Percentiles rank a stretch among this genome's conserved stretches.
phyloP scores from a whole-genome alignment of 2,329 filamentous ascomycete genomes.

The Fusarium caatingaense region DNA sequence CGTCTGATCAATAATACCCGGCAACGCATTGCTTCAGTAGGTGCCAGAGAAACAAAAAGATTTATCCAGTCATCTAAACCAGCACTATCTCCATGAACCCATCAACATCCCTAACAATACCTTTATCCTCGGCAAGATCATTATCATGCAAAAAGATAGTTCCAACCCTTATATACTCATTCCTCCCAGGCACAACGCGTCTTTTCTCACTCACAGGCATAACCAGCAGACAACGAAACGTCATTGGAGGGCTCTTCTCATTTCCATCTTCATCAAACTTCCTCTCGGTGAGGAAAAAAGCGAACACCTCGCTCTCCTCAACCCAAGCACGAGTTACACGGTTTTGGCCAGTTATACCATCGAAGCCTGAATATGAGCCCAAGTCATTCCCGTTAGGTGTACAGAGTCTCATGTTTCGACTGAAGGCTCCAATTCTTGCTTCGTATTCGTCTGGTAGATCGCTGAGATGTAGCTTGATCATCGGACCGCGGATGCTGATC shows the following conservation, averaged over 20 bases:
- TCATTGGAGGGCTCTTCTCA: background rate
- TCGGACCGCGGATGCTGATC: background rate
- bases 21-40: background rate
- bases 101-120: background rate
- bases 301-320: background rate
- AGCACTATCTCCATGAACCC: background rate
- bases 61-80: background rate
- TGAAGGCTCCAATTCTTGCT: background rate
- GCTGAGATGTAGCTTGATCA: background rate
- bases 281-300: background rate
- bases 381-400: background rate
- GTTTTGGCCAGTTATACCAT: background rate
- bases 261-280: background rate
- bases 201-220: background rate
- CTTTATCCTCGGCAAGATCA: background rate
- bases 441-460: background rate
- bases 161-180: background rate
- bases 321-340: background rate
- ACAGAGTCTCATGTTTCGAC: constrained; percentile 5
- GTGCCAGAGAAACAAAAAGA: no score
- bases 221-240: background rate
- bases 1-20: background rate
- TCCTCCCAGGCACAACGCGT: background rate
- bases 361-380: background rate
- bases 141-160: background rate